phyloP scores from a whole-genome alignment of 192 early-diverging fungal species.

The Gaertneriomyces sp. region DNA sequence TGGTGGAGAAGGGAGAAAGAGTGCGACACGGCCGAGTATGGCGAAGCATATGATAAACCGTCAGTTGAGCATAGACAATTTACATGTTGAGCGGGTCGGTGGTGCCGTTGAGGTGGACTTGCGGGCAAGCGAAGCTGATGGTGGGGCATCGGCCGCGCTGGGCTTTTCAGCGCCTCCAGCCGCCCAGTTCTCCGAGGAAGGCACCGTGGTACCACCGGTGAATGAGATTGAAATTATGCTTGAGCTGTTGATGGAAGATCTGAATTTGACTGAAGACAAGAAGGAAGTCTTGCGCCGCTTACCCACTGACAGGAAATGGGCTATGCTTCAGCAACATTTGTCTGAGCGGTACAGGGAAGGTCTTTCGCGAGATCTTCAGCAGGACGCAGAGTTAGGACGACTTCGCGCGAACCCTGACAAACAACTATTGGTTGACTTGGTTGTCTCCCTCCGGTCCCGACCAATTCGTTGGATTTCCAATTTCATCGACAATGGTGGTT shows the following conservation, averaged over 20 bases:
- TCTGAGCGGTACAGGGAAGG: slow-evolving; percentile 44
- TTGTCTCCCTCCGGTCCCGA: slow-evolving; percentile 42
- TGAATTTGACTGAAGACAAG: slow-evolving; percentile 52
- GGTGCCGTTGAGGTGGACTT: neutral
- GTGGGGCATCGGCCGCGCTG: slow-evolving; percentile 17
- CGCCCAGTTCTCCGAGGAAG: slow-evolving; percentile 6
- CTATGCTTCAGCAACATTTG: slow-evolving; percentile 48
- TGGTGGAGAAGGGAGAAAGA: too few species aligned
- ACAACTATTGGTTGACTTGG: slow-evolving; percentile 41
- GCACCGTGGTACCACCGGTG: slow-evolving; percentile 31
- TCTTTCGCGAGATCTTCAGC: slow-evolving; percentile 33
- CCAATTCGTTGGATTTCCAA: slow-evolving; percentile 54
- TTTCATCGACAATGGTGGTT: slow-evolving; percentile 54
- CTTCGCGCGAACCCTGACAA: slow-evolving; percentile 36
- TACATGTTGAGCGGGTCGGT: slow-evolving; percentile 5
- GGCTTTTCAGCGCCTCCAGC: slow-evolving; percentile 22
- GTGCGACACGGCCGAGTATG: too few species aligned
- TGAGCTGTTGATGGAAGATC: slow-evolving; percentile 53
- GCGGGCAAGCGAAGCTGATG: neutral
- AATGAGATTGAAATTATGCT: slow-evolving; percentile 47
- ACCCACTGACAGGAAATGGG: slow-evolving; percentile 46
- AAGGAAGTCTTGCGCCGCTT: slow-evolving; percentile 42
- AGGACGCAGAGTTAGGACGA: slow-evolving; percentile 44
- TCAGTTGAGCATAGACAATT: slow-evolving; percentile 10
- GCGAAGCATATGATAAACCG: neutral